A percentile compares a stretch with the other conserved stretches of the same genome.
phyloP scores from a whole-genome alignment of 257 asterid species.

The Knoxia roxburghii region DNA sequence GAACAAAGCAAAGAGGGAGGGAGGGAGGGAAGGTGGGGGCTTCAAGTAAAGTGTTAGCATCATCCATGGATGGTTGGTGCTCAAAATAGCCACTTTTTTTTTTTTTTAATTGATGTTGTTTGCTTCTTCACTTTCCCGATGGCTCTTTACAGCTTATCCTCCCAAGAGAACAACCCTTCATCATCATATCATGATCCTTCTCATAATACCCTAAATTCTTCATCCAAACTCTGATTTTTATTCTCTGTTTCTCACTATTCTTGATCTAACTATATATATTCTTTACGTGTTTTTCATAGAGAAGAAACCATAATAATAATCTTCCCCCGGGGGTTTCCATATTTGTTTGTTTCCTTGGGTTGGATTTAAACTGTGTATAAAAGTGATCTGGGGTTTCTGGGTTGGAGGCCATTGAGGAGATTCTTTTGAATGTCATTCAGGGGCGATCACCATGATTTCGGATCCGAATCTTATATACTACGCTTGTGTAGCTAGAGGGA shows the following conservation, averaged over 20 bases:
- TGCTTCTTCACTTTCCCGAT: constrained; percentile 32
- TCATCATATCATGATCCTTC: background rate
- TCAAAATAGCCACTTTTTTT: background rate
- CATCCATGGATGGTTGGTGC: background rate
- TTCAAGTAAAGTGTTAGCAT: background rate
- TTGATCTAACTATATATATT: background rate
- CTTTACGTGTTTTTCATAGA: constrained; percentile 7
- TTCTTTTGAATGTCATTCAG: constrained; percentile 11
- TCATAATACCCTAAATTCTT: background rate
- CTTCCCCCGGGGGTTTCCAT: no score
- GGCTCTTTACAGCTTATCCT: constrained; percentile 24
- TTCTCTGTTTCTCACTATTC: background rate
- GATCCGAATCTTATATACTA: constrained; percentile 58
- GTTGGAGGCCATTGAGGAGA: background rate
- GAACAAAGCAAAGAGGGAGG: background rate
- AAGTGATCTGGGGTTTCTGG: background rate
- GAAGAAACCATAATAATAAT: no score
- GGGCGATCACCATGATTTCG: constrained; percentile 33
- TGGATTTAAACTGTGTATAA: background rate
- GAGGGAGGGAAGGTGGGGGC: background rate
- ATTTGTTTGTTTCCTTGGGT: no score
- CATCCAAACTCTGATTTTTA: background rate
- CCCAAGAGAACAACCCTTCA: constrained; percentile 10
- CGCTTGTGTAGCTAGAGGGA: constrained; percentile 68
- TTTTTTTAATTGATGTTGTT: no score